Conservation (phyloP, 768 basidiomycete species). For the Suillus brevipes region DNA sequence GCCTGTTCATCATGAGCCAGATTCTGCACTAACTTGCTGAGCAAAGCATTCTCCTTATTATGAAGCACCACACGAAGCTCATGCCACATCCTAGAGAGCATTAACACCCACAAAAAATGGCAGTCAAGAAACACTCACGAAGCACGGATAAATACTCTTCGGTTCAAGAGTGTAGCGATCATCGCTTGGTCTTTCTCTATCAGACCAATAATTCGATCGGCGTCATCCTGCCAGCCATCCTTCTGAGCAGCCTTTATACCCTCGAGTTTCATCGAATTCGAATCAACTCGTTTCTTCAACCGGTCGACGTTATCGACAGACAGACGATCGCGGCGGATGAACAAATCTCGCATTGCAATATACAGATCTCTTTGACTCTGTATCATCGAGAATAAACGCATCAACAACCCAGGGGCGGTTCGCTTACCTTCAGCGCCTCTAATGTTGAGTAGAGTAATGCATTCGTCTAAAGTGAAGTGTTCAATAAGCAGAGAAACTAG, state of each 20-base stretch:
- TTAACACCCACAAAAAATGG: slow-evolving; percentile 5
- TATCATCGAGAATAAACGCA: slow-evolving; percentile 8
- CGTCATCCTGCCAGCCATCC: slow-evolving; percentile 86
- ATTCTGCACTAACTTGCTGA: slow-evolving; percentile 69
- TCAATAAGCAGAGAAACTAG: slow-evolving; percentile 9
- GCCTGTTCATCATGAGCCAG: slow-evolving; percentile 76
- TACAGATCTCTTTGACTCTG: slow-evolving; percentile 85
- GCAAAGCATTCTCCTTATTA: slow-evolving; percentile 82
- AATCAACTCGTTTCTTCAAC: slow-evolving; percentile 83
- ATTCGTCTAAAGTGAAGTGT: slow-evolving; percentile 48
- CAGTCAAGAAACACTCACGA: slow-evolving; percentile 50
- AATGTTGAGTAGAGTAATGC: slow-evolving; percentile 65
- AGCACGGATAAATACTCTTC: slow-evolving; percentile 85
- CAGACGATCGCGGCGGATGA: slow-evolving; percentile 84
- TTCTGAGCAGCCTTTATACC: slow-evolving; percentile 66
- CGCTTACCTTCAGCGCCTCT: slow-evolving; percentile 70
- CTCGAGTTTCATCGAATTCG: slow-evolving; percentile 74
- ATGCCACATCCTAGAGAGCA: slow-evolving; percentile 80
- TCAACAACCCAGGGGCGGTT: slow-evolving; percentile 14
- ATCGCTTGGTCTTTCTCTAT: slow-evolving; percentile 87
- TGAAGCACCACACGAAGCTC: slow-evolving; percentile 92
- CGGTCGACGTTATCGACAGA: slow-evolving; percentile 87
- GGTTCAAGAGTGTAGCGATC: slow-evolving; percentile 70
- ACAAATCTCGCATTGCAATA: slow-evolving; percentile 82
- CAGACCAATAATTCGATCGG: slow-evolving; percentile 64